Base-by-base conservation (phyloP, 768 basidiomycete genomes). In the Trametes cubensis region DNA sequence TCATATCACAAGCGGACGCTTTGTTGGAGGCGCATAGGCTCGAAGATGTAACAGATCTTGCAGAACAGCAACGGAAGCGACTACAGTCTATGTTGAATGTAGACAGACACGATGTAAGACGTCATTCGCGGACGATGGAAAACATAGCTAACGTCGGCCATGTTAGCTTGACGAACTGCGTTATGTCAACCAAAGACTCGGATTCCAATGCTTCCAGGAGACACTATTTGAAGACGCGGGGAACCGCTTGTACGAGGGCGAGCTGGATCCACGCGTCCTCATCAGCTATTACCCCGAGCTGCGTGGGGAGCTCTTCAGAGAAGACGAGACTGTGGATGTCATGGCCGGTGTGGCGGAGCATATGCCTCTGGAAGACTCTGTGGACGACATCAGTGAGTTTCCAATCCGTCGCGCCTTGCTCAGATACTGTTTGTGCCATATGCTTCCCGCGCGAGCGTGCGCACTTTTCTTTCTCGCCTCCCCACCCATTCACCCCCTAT, bases 351-450 rank as follows among this genome's bases (percentile, higher is more conserved):
- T 95, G 4, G 84, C 80, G 60, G 85, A 87, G 64, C 80, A 83
- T 59, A 85, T 95, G 84, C 85, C 87, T 0, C 68, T 74, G 1
- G 88, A 93, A 69, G 78, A 78, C 18, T 86, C 82, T 6, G 82
- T 96, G 6, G 90, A 95, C 62, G 88, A 90, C 60, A 87, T 96
- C 69, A 89, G 95, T 96, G 73, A 89, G 94, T 87, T 34, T 17
- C 59, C 62, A 25, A 15, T 70, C 65, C 63, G 65, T 52, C 61
- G 34, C 18, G n/a, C 58, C 34, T 58, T 58, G 47, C 6, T 61
- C 34, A 30, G 26, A 46, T 61, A 58, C 47, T 26, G 20, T 66
- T 61, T 62, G 64, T 59, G 61, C 62, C 63, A 61, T 54, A 61
- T 44, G 51, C 58, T 28, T 60, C 34, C 57, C 64, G 30, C 50